Evolutionary conservation across 1,284 basidiomycete genomes (phyloP), one percentile per base, ranked within the genome.

Genomic region (Boletus hoseneyae): DNA sequence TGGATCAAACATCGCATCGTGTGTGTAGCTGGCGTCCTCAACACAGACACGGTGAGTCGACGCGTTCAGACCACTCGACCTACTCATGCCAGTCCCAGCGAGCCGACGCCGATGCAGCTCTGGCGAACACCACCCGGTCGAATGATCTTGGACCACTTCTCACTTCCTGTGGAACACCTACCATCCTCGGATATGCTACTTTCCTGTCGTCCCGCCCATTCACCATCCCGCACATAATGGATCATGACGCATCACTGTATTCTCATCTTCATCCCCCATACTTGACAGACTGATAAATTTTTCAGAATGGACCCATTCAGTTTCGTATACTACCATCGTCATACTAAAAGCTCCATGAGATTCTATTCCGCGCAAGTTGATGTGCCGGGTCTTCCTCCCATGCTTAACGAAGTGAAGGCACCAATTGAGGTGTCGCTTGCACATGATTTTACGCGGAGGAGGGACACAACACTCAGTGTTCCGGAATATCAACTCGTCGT

Each of bases 11-110:
- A 73, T 43, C 56, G 60, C 15, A 48, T 37, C 7, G 50, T 73
- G 5, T 82, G 77, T 59, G 71, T 84, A 32, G 77, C 74, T 13
- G 81, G 79, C 8, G 67, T 79, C n/a, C 47, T 82, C 25, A 56
- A 62, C 21, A 59, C 60, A 12, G 57, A 58, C 7, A 60, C 64
- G 37, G 75, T 76, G 49, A 52, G 70, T 58, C 21, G 4, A 23
- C 5, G 18, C n/a, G 29, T 21, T 36, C 25, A 29, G 25, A 33
- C 25, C 0, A n/a, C 23, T 21, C 23, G 29, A n/a, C 18, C 23
- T 34, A 33, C 47, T 57, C 34, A 52, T 34, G 19, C 47, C 40
- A 36, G 12, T 13, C 27, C 35, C 41, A 66, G 64, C 52, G 51
- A 43, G 42, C 42, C 30, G 53, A 69, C 36, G 65, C 63, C 36